Evolutionary conservation across 352 stramenopile genomes (phyloP), one percentile per base, ranked within the genome.

Genomic region (Phytophthora brassicae): DNA sequence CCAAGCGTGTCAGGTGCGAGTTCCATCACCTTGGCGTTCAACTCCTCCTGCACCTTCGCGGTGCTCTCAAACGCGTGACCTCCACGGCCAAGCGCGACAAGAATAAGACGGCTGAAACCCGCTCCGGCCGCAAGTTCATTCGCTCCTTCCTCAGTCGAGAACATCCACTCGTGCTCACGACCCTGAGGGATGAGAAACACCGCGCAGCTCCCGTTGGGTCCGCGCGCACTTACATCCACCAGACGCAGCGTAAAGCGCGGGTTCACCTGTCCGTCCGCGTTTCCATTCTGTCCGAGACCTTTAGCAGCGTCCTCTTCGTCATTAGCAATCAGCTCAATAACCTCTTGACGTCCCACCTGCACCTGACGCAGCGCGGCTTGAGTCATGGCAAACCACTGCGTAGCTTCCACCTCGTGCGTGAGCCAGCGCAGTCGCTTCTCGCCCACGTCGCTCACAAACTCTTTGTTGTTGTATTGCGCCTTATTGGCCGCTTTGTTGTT

Each of bases 121-220:
- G 84, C 80, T 16, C 75, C 73, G 4, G 56, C 56, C 17, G 81
- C 86, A 9, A 95, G 64, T 35, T 94, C 74, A 12, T 69, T 66
- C 9, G 80, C 74, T 24, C 86, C 84, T 33, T 92, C 77, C 44
- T 90, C 78, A 2, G 76, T 87, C 19, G 79, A 71, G 46, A 95
- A 95, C 66, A 90, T 79, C 74, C 73, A 93, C 63, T 94, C 85
- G 58, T 90, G 77, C 74, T 95, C 86, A 22, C 77, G 79, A 38
- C 86, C 86, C 53, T 93, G 82, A 0, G 86, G 86, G 39, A 93
- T 86, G 9, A 95, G 65, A 39, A 93, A 90, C 39, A 92, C 80
- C 6, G 71, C 78, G 42, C 79, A 88, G 46, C 64, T 80, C 17
- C 77, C 78, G 43, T 90, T 84, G 31, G 69, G 63, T 51, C 75